A percentile compares a stretch with the other conserved stretches of the same genome.
Conservation (phyloP, 1,139 yeast genomes). For the Trichomonascaceae sp. region DNA sequence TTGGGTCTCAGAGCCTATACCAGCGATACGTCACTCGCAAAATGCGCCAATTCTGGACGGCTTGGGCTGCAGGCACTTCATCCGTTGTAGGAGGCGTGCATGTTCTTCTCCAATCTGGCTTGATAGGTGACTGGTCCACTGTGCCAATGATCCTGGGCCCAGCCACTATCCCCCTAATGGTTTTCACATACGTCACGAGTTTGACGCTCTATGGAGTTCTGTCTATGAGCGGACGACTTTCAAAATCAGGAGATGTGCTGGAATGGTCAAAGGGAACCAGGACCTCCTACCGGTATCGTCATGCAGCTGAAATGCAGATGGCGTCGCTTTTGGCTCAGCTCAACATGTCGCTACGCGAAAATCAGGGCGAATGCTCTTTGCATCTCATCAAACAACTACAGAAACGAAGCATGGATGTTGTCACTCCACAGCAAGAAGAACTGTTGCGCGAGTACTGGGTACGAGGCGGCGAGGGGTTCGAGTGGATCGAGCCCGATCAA, state of each 20-base stretch:
- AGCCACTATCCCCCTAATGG: slow-evolving; percentile 55
- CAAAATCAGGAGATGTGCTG: slow-evolving; percentile 45
- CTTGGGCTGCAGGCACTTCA: slow-evolving; percentile 26
- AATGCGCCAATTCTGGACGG: slow-evolving; percentile 15
- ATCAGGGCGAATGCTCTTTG: slow-evolving; percentile 26
- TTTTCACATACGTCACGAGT: slow-evolving; percentile 49
- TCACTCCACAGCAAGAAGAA: slow-evolving; percentile 72
- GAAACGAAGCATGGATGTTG: slow-evolving; percentile 27
- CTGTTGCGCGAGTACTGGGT: slow-evolving; percentile 68
- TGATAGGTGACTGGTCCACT: slow-evolving; percentile 30
- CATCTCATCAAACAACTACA: slow-evolving; percentile 20
- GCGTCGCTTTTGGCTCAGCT: slow-evolving; percentile 53
- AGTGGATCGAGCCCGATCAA: slow-evolving; percentile 72
- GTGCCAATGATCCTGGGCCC: slow-evolving; percentile 22
- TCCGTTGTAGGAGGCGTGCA: slow-evolving; percentile 23
- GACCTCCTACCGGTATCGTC: slow-evolving; percentile 50
- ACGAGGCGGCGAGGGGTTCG: slow-evolving; percentile 64
- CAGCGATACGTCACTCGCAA: slow-evolving; percentile 14
- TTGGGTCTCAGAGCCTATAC: slow-evolving; percentile 37
- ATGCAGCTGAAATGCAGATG: slow-evolving; percentile 59
- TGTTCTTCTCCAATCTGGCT: slow-evolving; percentile 21
- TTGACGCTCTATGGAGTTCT: slow-evolving; percentile 41
- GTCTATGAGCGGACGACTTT: slow-evolving; percentile 43
- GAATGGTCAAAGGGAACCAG: slow-evolving; percentile 57
- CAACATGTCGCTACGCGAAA: slow-evolving; percentile 33